Evolutionary conservation across 1,284 basidiomycete genomes (phyloP), one percentile per base, ranked within the genome.

Genomic region (Termitomyces sp.): DNA sequence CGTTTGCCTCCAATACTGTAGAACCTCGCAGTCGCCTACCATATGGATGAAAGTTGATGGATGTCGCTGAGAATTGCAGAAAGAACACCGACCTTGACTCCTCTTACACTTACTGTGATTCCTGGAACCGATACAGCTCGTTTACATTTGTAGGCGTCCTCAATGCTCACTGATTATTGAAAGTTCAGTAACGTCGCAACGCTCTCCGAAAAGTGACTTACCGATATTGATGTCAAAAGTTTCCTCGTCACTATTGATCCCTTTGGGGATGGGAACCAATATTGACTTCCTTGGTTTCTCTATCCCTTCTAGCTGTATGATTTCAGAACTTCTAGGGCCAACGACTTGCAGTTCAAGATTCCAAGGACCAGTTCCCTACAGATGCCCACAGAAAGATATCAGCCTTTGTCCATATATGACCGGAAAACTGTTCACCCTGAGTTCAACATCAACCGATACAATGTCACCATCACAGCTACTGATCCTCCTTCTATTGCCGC

Each of bases 61-160:
- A 9, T 15, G 15, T 10, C 17, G 9, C 33, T 6, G 30, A 8
- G 40, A 17, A 8, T 48, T 7, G 9, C 26, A 28, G 19, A 44
- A 43, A 44, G 21, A 38, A 21, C 70, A 28, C 76, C 60, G 60
- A 90, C 90, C 76, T 90, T 87, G 13, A 88, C 78, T 54, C 92
- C 78, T 62, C 90, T 83, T n/a, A 98, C 92, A 61, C 93, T 92
- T 52, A 97, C 88, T n/a, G 85, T 81, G 49, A 97, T 73, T 13
- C 92, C 90, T 17, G 89, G 85, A 0, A 88, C 84, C 19, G 84
- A 82, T 24, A 98, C 72, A 17, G 84, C 70, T 40, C 91, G 81
- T 64, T 89, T 89, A 71, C 96, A 98, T 19, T 90, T 89, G 64
- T 92, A 92, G 1, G 83, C 84, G 70, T 98, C 96, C 66, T 92